phyloP scores from a whole-genome alignment of 208 protist species.

The Trypanosoma congolense region DNA sequence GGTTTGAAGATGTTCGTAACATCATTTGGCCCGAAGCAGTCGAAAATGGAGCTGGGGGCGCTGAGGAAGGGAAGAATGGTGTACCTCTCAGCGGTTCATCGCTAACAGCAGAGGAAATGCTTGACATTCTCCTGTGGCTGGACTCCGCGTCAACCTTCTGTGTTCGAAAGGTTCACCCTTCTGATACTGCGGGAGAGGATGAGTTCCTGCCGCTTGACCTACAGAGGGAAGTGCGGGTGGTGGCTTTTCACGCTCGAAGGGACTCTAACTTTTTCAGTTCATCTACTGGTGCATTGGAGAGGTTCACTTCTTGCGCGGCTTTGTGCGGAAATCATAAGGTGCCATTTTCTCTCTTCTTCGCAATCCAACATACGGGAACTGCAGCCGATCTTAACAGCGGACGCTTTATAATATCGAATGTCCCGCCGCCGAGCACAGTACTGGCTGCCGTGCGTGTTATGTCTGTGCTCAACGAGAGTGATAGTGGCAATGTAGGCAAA shows the following conservation, averaged over 20 bases:
- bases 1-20: constrained; percentile 61
- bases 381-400: background rate
- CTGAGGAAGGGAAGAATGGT: background rate
- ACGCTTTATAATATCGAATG: constrained; percentile 17
- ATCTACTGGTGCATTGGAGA: constrained; percentile 22
- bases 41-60: background rate
- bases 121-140: constrained; percentile 68
- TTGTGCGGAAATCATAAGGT: constrained; percentile 67
- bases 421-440: constrained; percentile 11
- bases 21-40: constrained; percentile 63
- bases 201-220: constrained; percentile 68
- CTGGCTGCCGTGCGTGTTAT: constrained; percentile 46
- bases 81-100: constrained; percentile 1
- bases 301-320: constrained; percentile 52
- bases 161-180: constrained; percentile 55
- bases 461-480: constrained; percentile 18
- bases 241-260: constrained; percentile 27
- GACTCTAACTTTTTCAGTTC: constrained; percentile 14
- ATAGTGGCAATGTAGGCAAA: background rate
- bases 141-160: constrained; percentile 82
- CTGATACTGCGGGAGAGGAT: constrained; percentile 32
- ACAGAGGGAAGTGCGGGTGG: constrained; percentile 47
- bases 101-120: constrained; percentile 48
- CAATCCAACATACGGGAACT: background rate
- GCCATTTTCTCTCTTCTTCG: constrained; percentile 44